phyloP scores from a whole-genome alignment of 2,329 filamentous ascomycete species.

The Grosmannia clavigera region DNA sequence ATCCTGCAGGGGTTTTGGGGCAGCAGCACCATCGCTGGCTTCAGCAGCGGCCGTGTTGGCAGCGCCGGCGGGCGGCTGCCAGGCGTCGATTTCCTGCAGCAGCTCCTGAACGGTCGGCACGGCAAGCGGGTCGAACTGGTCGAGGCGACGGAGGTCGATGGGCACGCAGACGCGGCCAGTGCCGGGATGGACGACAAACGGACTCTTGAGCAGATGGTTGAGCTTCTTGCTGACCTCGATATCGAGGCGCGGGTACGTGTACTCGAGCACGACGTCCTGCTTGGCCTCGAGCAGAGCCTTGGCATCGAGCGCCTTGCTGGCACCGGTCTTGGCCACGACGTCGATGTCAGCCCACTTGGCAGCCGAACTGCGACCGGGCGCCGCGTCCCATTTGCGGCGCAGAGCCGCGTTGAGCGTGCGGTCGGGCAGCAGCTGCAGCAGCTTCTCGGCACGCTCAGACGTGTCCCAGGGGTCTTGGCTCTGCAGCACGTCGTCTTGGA shows the following conservation, averaged over 20 bases:
- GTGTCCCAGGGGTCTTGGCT: conserved; percentile 78
- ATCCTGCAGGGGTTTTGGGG: conserved; percentile 47
- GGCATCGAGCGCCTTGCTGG: conserved; percentile 58
- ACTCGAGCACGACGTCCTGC: conserved; percentile 91
- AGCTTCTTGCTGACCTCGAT: conserved; percentile 96
- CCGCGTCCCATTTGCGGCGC: conserved; percentile 80
- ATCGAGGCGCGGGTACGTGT: conserved; percentile 94
- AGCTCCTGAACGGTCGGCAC: conserved; percentile 86
- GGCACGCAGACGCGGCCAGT: conserved; percentile 93
- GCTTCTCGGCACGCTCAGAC: conserved; percentile 57
- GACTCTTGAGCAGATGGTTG: conserved; percentile 94
- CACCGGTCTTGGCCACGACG: conserved; percentile 63
- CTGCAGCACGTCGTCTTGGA: conserved; percentile 68
- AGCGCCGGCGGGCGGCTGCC: conserved; percentile 27
- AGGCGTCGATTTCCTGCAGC: conserved; percentile 75
- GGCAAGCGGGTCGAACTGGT: conserved; percentile 71
- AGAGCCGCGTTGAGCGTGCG: conserved; percentile 63
- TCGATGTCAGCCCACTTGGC: conserved; percentile 96
- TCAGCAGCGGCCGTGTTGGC: conserved; percentile 20
- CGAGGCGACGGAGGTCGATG: conserved; percentile 63
- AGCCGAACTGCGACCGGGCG: conserved; percentile 61
- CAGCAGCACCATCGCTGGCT: conserved; percentile 11
- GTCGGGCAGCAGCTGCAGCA: conserved; percentile 79
- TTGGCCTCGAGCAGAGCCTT: conserved; percentile 74
- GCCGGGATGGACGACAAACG: conserved; percentile 91